Percentiles rank a stretch among this genome's conserved stretches.
Evolutionary conservation across 805 yeast genomes (phyloP).

Genomic region (Wickerhamomyces chaumierensis): DNA sequence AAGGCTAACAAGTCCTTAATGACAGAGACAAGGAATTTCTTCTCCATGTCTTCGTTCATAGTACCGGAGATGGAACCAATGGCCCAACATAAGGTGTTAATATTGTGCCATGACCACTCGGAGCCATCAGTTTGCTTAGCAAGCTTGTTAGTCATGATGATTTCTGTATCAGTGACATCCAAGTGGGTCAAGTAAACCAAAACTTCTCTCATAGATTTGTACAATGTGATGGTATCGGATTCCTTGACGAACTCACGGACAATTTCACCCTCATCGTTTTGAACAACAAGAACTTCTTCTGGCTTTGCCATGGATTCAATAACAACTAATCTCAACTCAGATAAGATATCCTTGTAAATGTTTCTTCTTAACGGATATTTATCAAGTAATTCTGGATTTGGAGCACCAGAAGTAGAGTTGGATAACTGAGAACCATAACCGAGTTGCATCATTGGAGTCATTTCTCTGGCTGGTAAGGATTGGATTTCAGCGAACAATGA

Average conservation of each 20-base stretch:
- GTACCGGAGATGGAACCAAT: constrained; percentile 98
- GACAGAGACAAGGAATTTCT: constrained; percentile 83
- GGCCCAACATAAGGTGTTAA: constrained; percentile 98
- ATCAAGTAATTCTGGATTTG: constrained; percentile 70
- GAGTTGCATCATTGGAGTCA: constrained; percentile 70
- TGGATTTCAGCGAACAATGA: constrained; percentile 81
- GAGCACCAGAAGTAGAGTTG: constrained; percentile 57
- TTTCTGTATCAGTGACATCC: constrained; percentile 88
- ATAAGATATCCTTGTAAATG: constrained; percentile 64
- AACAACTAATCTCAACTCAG: constrained; percentile 81
- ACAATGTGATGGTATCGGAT: constrained; percentile 90
- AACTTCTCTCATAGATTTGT: constrained; percentile 92
- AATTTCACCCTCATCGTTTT: constrained; percentile 98
- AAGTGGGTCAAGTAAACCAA: constrained; percentile 91
- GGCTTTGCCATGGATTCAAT: constrained; percentile 98
- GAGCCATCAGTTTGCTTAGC: constrained; percentile 89
- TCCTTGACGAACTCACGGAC: constrained; percentile 96
- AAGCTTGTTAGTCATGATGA: constrained; percentile 84
- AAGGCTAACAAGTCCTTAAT: constrained; percentile 84
- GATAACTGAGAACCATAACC: constrained; percentile 26
- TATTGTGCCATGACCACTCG: constrained; percentile 99
- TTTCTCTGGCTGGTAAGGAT: constrained; percentile 57
- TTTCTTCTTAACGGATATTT: constrained; percentile 80
- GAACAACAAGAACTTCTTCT: constrained; percentile 93
- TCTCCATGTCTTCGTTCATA: constrained; percentile 97